These are phyloP conservation scores for Ogataea methylovora DNA, from an alignment of 805 yeast species.

Conservation along the genomic window DNA sequence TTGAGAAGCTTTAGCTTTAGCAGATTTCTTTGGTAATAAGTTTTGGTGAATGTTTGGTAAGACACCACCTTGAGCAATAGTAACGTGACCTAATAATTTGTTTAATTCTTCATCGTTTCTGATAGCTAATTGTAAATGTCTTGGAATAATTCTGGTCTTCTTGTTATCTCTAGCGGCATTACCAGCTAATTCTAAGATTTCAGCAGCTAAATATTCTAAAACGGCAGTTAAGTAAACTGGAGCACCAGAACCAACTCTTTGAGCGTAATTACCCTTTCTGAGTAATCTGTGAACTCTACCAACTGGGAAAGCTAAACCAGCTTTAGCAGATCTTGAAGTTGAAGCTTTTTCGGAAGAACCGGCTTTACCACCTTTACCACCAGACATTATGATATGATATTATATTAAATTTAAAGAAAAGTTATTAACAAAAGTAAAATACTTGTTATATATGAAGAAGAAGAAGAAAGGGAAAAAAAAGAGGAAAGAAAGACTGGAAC, in stretches of 20 bases:
- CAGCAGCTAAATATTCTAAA: conserved; percentile 94
- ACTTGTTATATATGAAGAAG: background rate
- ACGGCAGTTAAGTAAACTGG: conserved; percentile 97
- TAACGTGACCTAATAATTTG: conserved; percentile 86
- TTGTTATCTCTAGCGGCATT: conserved; percentile 98
- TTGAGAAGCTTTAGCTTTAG: conserved; percentile 49
- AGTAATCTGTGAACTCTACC: conserved; percentile 97
- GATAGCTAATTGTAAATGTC: conserved; percentile 97
- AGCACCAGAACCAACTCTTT: conserved; percentile 98
- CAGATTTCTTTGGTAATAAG: conserved; percentile 63
- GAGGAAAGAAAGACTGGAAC: background rate
- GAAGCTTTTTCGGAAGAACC: conserved; percentile 92
- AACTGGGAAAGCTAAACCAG: conserved; percentile 98
- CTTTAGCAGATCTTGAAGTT: conserved; percentile 97
- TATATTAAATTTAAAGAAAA: background rate
- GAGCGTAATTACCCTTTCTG: conserved; percentile 97
- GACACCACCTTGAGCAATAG: conserved; percentile 99
- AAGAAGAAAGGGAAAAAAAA: background rate
- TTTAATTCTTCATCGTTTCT: conserved; percentile 98
- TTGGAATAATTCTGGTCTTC: conserved; percentile 98
- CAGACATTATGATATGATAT: conserved; percentile 33
- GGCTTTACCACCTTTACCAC: conserved; percentile 90
- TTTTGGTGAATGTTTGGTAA: conserved; percentile 94
- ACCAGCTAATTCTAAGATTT: conserved; percentile 96
- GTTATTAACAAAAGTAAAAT: background rate